Evolutionary conservation across 2,329 filamentous ascomycete species (phyloP).

Genomic region (Colletotrichum acutatum): DNA sequence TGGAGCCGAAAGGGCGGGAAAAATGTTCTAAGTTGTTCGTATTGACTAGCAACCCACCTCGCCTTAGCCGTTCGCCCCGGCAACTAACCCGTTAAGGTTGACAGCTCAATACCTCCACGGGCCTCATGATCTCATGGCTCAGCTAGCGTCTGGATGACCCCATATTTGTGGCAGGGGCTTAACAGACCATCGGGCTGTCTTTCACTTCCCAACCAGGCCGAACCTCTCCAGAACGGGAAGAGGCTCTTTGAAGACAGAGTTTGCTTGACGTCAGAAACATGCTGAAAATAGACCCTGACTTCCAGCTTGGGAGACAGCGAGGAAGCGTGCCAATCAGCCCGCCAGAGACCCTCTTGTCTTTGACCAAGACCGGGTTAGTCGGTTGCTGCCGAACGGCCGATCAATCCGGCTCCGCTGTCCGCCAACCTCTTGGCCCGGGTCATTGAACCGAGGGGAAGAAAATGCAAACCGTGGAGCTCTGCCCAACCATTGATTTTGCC

Average conservation of each 20-base stretch:
- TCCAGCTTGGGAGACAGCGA: neutral
- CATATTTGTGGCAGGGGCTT: slow-evolving; percentile 19
- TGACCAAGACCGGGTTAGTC: slow-evolving; percentile 3
- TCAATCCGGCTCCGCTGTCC: slow-evolving; percentile 8
- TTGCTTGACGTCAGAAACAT: slow-evolving; percentile 18
- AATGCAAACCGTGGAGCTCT: neutral
- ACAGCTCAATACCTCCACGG: slow-evolving; percentile 22
- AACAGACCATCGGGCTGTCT: neutral
- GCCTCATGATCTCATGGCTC: slow-evolving; percentile 24
- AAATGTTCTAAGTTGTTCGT: slow-evolving; percentile 12
- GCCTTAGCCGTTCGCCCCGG: slow-evolving; percentile 10
- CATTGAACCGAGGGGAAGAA: neutral
- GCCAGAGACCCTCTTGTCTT: neutral
- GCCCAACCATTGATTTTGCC: neutral
- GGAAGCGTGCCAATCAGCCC: slow-evolving; percentile 12
- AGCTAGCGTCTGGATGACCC: slow-evolving; percentile 6
- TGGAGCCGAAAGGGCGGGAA: slow-evolving; percentile 12
- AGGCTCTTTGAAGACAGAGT: neutral
- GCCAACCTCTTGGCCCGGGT: slow-evolving; percentile 13
- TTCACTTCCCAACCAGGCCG: neutral
- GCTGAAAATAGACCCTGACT: slow-evolving; percentile 10
- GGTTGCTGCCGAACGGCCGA: slow-evolving; percentile 9
- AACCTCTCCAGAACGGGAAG: neutral
- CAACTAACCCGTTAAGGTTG: slow-evolving; percentile 17
- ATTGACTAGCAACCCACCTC: slow-evolving; percentile 14